These are phyloP conservation scores for Ganoderma multipileum DNA, from an alignment of 1,284 basidiomycete species.

Conservation along the genomic window DNA sequence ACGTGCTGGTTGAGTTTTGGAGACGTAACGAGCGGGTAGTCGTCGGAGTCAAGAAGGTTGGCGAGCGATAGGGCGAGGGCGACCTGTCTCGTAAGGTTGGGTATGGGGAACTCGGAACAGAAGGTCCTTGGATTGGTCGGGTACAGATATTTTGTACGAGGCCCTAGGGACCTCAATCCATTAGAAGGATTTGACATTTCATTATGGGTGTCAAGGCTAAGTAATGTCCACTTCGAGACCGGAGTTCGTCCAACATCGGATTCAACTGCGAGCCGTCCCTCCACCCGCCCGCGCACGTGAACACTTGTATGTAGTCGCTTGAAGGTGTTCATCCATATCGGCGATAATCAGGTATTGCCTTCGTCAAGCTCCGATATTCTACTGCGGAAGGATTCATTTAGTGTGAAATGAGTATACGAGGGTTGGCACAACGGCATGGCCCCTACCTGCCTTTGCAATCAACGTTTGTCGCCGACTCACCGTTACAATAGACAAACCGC, in stretches of 20 bases:
- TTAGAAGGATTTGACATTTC: neutral
- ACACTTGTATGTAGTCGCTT: no score
- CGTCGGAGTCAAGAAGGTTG: conserved; percentile 82
- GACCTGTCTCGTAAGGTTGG: neutral
- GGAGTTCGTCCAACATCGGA: neutral
- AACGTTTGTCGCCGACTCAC: neutral
- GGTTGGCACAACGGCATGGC: neutral
- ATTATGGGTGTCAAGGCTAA: neutral
- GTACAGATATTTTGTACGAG: neutral
- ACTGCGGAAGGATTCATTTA: no score
- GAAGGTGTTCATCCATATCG: neutral
- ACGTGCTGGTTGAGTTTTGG: conserved; percentile 91
- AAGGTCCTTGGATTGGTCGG: neutral
- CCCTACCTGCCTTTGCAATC: neutral
- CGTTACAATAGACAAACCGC: neutral
- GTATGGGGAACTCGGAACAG: neutral
- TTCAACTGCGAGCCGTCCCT: neutral
- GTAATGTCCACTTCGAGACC: neutral
- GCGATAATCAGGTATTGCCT: neutral
- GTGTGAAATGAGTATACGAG: neutral
- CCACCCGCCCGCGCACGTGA: neutral
- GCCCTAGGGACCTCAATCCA: neutral
- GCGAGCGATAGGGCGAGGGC: conserved; percentile 54
- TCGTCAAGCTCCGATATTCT: no score
- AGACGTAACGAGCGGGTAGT: conserved; percentile 83